Conservation (phyloP, 2,329 filamentous ascomycete species). For the Acephala macrosclerotiorum region DNA sequence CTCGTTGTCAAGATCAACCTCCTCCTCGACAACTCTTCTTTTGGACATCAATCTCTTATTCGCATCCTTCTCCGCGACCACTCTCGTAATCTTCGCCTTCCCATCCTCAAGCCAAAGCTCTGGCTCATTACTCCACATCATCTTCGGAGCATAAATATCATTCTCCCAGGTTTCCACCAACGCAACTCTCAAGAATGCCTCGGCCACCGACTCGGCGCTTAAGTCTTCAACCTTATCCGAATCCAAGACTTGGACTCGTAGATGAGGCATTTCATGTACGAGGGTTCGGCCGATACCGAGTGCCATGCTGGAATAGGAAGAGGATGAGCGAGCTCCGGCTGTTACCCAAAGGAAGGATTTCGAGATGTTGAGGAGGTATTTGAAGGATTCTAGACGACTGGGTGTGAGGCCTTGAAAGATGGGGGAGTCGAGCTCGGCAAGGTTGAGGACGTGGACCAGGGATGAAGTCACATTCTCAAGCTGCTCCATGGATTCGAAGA, state of each 20-base stretch:
- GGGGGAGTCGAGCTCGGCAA: conserved; percentile 20
- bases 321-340: conserved; percentile 16
- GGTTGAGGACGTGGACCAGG: conserved; percentile 20
- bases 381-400: conserved; percentile 17
- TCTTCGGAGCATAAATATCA: conserved; percentile 16
- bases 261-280: conserved; percentile 31
- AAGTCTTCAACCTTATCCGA: conserved; percentile 13
- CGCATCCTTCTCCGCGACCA: conserved; percentile 1
- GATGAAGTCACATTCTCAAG: conserved; percentile 6
- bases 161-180: conserved; percentile 22
- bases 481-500: conserved; percentile 10
- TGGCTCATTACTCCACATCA: conserved; percentile 31
- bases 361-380: conserved; percentile 15
- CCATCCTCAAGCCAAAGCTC: conserved; percentile 30
- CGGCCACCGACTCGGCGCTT: conserved; percentile 17
- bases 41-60: conserved; percentile 30
- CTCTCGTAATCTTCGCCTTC: conserved; percentile 23
- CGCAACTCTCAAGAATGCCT: conserved; percentile 22
- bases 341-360: conserved; percentile 34
- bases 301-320: conserved; percentile 30
- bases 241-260: conserved; percentile 33
- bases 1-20: conserved; percentile 3
- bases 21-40: conserved; percentile 25
- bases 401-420: conserved; percentile 15
- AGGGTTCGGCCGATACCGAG: conserved; percentile 32